Evolutionary conservation across 148 eudicot genomes (phyloP).

Genomic region (Silene uniflora): DNA sequence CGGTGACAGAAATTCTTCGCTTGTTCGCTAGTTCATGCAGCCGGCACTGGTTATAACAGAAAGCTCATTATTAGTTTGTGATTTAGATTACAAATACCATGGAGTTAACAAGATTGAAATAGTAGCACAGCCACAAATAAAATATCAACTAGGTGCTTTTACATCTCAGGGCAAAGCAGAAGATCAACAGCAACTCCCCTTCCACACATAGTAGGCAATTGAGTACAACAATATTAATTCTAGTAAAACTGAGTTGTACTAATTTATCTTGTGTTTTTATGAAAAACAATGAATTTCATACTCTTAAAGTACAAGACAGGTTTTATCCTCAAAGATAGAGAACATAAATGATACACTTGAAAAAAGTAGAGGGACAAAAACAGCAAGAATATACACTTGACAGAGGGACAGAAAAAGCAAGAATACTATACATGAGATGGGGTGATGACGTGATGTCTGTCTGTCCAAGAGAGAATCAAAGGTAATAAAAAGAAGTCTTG

Average conservation of each 20-base stretch:
- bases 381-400: neutral
- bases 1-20: constrained; percentile 92
- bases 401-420: neutral
- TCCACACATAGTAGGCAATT: neutral
- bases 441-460: too few species aligned
- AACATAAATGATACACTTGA: neutral
- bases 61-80: constrained; percentile 2
- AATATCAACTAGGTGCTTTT: neutral
- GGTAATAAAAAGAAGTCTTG: too few species aligned
- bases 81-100: neutral
- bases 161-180: neutral
- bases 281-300: neutral
- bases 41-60: constrained; percentile 53
- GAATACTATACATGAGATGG: too few species aligned
- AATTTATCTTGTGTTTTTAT: neutral
- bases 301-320: neutral
- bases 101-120: neutral
- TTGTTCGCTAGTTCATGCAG: constrained; percentile 95
- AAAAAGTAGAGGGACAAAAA: neutral
- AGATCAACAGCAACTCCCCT: neutral
- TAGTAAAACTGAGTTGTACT: neutral
- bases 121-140: neutral
- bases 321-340: neutral
- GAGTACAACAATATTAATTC: neutral
- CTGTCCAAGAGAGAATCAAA: too few species aligned